A percentile compares a stretch with the other conserved stretches of the same genome.
phyloP scores from a whole-genome alignment of 306 rosid genomes.

The Citrullus amarus region DNA sequence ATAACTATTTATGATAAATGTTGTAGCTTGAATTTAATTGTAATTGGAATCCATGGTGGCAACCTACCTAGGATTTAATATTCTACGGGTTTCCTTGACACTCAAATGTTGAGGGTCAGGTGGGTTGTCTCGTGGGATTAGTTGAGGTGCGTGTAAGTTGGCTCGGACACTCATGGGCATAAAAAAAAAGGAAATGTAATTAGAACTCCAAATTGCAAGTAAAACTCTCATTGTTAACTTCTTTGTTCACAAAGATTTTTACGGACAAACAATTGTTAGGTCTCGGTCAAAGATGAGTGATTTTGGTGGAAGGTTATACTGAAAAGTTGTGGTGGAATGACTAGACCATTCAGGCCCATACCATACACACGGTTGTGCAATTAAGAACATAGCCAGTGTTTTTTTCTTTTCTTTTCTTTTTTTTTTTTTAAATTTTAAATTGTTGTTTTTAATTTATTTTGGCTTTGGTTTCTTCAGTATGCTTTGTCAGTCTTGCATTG shows the following conservation, averaged over 20 bases:
- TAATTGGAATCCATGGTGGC: background rate
- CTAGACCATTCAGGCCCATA: background rate
- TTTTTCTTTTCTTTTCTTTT: background rate
- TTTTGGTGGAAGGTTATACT: background rate
- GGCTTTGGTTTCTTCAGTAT: background rate
- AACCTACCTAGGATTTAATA: no score
- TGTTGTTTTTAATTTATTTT: background rate
- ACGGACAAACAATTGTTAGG: no score
- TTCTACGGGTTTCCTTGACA: no score
- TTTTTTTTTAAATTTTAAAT: no score
- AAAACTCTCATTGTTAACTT: background rate
- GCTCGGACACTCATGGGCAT: no score
- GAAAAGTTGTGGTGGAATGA: background rate
- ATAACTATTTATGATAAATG: background rate
- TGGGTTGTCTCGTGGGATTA: no score
- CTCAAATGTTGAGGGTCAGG: no score
- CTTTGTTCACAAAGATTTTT: background rate
- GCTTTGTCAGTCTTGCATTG: background rate
- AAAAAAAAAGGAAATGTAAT: background rate
- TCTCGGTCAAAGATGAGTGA: background rate
- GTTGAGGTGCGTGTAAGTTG: no score
- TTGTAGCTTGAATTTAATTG: background rate
- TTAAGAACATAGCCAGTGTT: background rate
- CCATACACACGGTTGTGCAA: background rate
- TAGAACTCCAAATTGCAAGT: background rate